A percentile compares a stretch with the other conserved stretches of the same genome.
Evolutionary conservation across 2,329 filamentous ascomycete genomes (phyloP).

Genomic region (Penicillium sp.): DNA sequence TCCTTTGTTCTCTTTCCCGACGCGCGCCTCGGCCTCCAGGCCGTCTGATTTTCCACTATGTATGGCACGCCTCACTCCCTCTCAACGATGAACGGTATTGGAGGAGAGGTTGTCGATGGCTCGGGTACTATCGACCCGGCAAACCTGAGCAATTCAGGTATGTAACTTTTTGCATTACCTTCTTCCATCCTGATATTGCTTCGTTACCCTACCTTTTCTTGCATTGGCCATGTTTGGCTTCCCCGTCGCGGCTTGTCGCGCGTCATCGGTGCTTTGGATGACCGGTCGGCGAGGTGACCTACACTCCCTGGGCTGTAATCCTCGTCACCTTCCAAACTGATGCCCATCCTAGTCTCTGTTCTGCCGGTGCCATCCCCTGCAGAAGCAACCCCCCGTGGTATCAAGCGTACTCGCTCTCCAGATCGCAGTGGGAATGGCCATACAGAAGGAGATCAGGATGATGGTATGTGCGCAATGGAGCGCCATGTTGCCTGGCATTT

Average conservation of each 20-base stretch:
- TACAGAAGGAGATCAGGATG: slow-evolving; percentile 63
- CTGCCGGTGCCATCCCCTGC: slow-evolving; percentile 43
- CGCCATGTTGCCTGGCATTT: slow-evolving; percentile 25
- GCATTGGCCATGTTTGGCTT: not conserved
- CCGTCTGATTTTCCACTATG: slow-evolving; percentile 39
- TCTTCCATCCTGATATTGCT: slow-evolving; percentile 3
- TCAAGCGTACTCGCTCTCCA: slow-evolving; percentile 78
- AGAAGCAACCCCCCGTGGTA: slow-evolving; percentile 62
- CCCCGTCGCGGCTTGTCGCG: not conserved
- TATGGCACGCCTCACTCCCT: slow-evolving; percentile 48
- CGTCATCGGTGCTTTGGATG: slow-evolving; percentile 1
- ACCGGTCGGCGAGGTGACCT: not conserved
- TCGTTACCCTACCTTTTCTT: not conserved
- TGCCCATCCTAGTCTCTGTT: slow-evolving; percentile 36
- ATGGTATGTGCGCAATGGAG: slow-evolving; percentile 62
- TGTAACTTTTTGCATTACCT: slow-evolving; percentile 39
- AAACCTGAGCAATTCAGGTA: slow-evolving; percentile 78
- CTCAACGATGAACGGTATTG: slow-evolving; percentile 67
- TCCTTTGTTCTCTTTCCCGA: slow-evolving; percentile 17
- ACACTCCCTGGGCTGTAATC: slow-evolving; percentile 15
- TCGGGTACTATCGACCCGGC: slow-evolving; percentile 90
- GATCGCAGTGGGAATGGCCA: slow-evolving; percentile 61
- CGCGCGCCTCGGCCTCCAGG: slow-evolving; percentile 35
- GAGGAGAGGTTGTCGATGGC: slow-evolving; percentile 60
- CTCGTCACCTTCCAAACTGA: slow-evolving; percentile 34